These are phyloP conservation scores for Trypethelium eluteriae DNA, from an alignment of 495 filamentous ascomycete genomes.

Conservation along the genomic window DNA sequence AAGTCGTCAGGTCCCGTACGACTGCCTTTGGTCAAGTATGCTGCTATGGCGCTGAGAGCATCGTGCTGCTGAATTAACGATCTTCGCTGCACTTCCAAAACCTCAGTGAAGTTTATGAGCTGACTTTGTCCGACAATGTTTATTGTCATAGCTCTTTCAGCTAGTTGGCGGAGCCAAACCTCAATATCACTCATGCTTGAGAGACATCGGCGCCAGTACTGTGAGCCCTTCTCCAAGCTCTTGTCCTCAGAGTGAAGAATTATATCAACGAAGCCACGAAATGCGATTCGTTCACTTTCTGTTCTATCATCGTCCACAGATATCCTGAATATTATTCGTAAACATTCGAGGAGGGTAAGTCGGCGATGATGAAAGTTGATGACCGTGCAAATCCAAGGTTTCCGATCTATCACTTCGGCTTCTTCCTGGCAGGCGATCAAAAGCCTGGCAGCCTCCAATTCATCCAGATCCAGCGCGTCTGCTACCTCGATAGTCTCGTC, in stretches of 20 bases:
- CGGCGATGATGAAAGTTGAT: conserved; percentile 79
- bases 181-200: conserved; percentile 64
- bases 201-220: conserved; percentile 62
- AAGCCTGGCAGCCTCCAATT: conserved; percentile 68
- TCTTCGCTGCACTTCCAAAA: conserved; percentile 60
- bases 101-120: conserved; percentile 55
- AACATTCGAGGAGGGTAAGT: conserved; percentile 68
- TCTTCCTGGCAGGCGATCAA: conserved; percentile 62
- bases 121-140: conserved; percentile 57
- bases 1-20: conserved; percentile 66
- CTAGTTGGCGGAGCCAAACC: conserved; percentile 59
- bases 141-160: conserved; percentile 62
- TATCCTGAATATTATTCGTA: conserved; percentile 65
- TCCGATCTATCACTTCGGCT: conserved; percentile 54
- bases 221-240: conserved; percentile 23
- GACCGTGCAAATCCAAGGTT: conserved; percentile 62
- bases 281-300: conserved; percentile 34
- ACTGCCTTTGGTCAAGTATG: conserved; percentile 65
- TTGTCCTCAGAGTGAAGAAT: conserved; percentile 38
- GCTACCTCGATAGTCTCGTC: conserved; percentile 69
- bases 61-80: conserved; percentile 83
- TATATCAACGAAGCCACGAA: conserved; percentile 38
- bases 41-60: conserved; percentile 66
- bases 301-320: conserved; percentile 52
- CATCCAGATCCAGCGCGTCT: conserved; percentile 82